These are phyloP conservation scores for Arabidopsis suecica DNA, from an alignment of 345 rosid species.

Conservation along the genomic window DNA sequence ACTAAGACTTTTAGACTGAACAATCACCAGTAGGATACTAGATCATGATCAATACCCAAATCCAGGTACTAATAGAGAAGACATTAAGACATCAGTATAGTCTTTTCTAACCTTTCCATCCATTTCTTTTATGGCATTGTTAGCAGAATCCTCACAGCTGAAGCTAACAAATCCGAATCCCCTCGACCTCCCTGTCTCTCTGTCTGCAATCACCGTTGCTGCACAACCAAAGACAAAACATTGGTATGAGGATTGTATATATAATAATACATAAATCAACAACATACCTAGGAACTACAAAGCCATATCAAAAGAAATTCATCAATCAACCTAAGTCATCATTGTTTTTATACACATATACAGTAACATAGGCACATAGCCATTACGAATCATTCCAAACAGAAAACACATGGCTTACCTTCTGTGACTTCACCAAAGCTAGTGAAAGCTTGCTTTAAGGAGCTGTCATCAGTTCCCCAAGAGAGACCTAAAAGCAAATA, in stretches of 20 bases:
- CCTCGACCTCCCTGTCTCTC: conserved; percentile 71
- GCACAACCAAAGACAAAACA: conserved; percentile 25
- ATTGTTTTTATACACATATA: neutral
- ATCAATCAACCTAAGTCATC: too few relatives aligned
- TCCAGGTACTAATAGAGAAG: too few relatives aligned
- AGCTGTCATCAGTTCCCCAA: conserved; percentile 51
- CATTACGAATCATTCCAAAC: neutral
- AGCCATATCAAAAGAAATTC: neutral
- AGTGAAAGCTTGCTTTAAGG: conserved; percentile 56
- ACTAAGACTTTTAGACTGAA: too few relatives aligned
- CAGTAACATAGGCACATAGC: neutral
- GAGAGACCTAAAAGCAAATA: conserved; percentile 48
- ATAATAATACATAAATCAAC: neutral
- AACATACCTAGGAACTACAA: neutral
- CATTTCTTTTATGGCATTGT: conserved; percentile 61
- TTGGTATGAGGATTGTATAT: neutral
- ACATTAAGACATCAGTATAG: too few relatives aligned
- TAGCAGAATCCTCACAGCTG: conserved; percentile 52
- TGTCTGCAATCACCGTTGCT: conserved; percentile 63
- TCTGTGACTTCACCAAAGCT: conserved; percentile 54
- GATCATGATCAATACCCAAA: conserved; percentile 37
- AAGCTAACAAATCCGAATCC: conserved; percentile 75
- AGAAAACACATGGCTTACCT: conserved; percentile 41
- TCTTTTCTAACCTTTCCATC: conserved; percentile 64
- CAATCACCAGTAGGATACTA: neutral